Evolutionary conservation across 2,329 filamentous ascomycete genomes (phyloP).

Genomic region (Colletotrichum spaethianum): DNA sequence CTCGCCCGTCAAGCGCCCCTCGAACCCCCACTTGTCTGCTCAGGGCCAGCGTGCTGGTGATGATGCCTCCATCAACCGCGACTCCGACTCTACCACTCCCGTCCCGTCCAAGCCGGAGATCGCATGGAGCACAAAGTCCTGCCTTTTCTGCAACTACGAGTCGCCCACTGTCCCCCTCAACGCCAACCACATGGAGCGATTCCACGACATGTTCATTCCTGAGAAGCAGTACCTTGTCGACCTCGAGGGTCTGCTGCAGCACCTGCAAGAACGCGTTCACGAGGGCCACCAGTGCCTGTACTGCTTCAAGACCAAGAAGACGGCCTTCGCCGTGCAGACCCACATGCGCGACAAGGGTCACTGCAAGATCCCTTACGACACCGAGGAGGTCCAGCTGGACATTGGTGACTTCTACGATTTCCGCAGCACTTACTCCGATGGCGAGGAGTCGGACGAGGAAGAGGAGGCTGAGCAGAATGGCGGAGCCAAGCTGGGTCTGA

Average conservation of each 20-base stretch:
- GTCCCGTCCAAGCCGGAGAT: slow-evolving; percentile 53
- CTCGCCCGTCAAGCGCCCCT: slow-evolving; percentile 69
- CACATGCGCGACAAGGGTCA: slow-evolving; percentile 98
- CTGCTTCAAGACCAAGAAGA: slow-evolving; percentile 87
- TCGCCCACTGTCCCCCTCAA: slow-evolving; percentile 84
- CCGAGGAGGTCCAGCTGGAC: slow-evolving; percentile 90
- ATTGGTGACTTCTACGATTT: slow-evolving; percentile 99
- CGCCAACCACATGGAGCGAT: slow-evolving; percentile 89
- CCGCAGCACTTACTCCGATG: slow-evolving; percentile 93
- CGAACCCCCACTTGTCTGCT: slow-evolving; percentile 63
- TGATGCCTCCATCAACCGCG: slow-evolving; percentile 54
- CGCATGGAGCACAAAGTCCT: slow-evolving; percentile 67
- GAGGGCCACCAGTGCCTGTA: slow-evolving; percentile 88
- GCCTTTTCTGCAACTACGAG: slow-evolving; percentile 93
- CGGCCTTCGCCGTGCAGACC: slow-evolving; percentile 85
- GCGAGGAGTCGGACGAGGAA: slow-evolving; percentile 74
- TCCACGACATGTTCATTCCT: slow-evolving; percentile 96
- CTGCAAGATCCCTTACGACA: slow-evolving; percentile 94
- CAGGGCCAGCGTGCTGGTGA: slow-evolving; percentile 59
- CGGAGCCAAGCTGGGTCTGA: slow-evolving; percentile 79
- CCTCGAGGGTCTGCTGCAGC: slow-evolving; percentile 83
- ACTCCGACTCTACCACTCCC: slow-evolving; percentile 60
- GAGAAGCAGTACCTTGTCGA: slow-evolving; percentile 89
- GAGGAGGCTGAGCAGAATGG: slow-evolving; percentile 65
- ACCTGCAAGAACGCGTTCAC: slow-evolving; percentile 85